phyloP scores from a whole-genome alignment of 805 yeast genomes.

The Kregervanrija delftensis region DNA sequence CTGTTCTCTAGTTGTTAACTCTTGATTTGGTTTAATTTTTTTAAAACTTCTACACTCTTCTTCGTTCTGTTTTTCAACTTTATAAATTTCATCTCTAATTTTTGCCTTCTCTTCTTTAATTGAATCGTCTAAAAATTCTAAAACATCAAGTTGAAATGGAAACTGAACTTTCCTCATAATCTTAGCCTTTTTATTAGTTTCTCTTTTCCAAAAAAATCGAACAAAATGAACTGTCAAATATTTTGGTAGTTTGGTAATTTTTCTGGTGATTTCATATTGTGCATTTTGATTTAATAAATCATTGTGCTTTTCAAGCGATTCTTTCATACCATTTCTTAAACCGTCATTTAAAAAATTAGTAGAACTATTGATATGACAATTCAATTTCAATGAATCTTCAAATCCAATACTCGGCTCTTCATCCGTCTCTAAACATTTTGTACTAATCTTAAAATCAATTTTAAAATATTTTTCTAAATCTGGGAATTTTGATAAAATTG shows the following conservation, averaged over 20 bases:
- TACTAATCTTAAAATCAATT: slow-evolving; percentile 54
- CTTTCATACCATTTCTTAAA: slow-evolving; percentile 63
- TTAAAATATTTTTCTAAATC: slow-evolving; percentile 54
- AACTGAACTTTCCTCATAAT: slow-evolving; percentile 90
- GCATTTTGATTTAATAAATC: slow-evolving; percentile 65
- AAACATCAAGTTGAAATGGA: slow-evolving; percentile 86
- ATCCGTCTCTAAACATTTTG: slow-evolving; percentile 52
- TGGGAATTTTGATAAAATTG: slow-evolving; percentile 42
- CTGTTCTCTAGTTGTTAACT: slow-evolving; percentile 45
- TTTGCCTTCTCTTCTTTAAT: slow-evolving; percentile 60
- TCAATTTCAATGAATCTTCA: slow-evolving; percentile 64
- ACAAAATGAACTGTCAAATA: slow-evolving; percentile 87
- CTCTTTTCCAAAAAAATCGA: slow-evolving; percentile 93
- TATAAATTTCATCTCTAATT: slow-evolving; percentile 70
- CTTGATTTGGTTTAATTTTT: slow-evolving; percentile 40
- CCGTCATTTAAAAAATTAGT: slow-evolving; percentile 91
- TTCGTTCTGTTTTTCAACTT: slow-evolving; percentile 64
- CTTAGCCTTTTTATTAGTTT: slow-evolving; percentile 84
- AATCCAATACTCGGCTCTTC: slow-evolving; percentile 37
- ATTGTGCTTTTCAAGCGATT: slow-evolving; percentile 70
- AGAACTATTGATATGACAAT: slow-evolving; percentile 79
- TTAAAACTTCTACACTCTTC: slow-evolving; percentile 71
- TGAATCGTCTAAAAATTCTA: slow-evolving; percentile 79
- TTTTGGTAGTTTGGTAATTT: slow-evolving; percentile 76
- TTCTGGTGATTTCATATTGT: slow-evolving; percentile 52